A percentile compares a stretch with the other conserved stretches of the same genome.
These are phyloP conservation scores for Akanthomyces muscarius DNA, from an alignment of 2,329 filamentous ascomycete species.

Conservation along the genomic window DNA sequence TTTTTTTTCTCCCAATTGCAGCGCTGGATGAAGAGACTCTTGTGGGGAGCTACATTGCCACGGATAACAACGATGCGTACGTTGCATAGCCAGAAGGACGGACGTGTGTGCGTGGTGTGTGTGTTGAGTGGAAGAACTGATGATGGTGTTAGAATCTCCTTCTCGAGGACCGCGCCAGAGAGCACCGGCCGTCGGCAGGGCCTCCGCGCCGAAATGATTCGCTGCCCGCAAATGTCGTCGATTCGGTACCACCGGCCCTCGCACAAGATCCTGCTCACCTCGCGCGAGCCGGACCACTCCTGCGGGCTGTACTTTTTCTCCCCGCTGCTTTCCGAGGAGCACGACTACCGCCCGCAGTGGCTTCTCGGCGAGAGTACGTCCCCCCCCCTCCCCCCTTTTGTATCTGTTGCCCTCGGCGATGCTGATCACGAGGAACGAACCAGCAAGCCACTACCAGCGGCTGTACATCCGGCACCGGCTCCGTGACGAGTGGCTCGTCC, in stretches of 20 bases:
- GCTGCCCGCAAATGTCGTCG: constrained; percentile 40
- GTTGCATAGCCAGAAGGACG: constrained; percentile 11
- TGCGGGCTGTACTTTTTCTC: constrained; percentile 37
- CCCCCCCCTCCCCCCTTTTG: no score
- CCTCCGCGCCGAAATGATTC: constrained; percentile 34
- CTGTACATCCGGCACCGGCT: constrained; percentile 27
- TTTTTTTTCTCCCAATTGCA: constrained; percentile 18
- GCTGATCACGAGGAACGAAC: not conserved
- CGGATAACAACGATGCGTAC: constrained; percentile 41
- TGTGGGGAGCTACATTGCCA: constrained; percentile 39
- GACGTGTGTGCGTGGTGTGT: not conserved
- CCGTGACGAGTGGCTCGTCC: constrained; percentile 31
- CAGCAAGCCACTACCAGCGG: constrained; percentile 33
- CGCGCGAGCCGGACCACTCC: constrained; percentile 30
- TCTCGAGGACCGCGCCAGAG: constrained; percentile 20
- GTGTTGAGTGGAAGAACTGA: not conserved
- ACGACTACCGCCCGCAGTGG: constrained; percentile 34
- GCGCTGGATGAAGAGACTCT: constrained; percentile 34
- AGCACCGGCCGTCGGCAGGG: constrained; percentile 21
- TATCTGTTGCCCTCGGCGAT: no score
- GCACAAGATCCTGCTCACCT: constrained; percentile 41
- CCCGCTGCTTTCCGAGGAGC: constrained; percentile 28
- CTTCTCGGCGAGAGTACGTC: constrained; percentile 34
- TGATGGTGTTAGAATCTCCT: constrained; percentile 14
- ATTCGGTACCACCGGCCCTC: constrained; percentile 44